phyloP scores from a whole-genome alignment of 2,329 filamentous ascomycete species.

The Colletotrichum australisinense region DNA sequence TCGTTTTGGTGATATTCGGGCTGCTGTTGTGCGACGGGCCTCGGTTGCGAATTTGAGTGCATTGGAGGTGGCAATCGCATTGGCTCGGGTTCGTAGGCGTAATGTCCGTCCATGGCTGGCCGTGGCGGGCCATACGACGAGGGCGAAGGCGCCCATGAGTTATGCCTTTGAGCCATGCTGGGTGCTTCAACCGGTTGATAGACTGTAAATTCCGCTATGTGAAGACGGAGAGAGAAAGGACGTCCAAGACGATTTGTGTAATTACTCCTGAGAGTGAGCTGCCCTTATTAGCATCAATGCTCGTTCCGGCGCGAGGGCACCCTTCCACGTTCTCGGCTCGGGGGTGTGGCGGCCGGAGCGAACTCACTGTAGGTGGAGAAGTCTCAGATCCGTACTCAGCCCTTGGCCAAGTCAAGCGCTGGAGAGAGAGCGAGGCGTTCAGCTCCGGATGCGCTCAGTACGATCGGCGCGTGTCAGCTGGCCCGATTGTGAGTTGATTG shows the following conservation, averaged over 20 bases:
- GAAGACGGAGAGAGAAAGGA: conserved; percentile 41
- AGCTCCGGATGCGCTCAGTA: conserved; percentile 28
- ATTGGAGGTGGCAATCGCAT: conserved; percentile 42
- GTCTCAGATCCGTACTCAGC: conserved; percentile 32
- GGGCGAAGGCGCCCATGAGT: conserved; percentile 42
- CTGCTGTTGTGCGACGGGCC: conserved; percentile 7
- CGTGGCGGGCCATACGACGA: conserved; percentile 42
- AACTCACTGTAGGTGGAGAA: conserved; percentile 26
- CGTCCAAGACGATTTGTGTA: background rate
- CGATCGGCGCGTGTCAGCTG: conserved; percentile 21
- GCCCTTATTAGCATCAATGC: conserved; percentile 24
- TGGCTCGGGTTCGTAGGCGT: conserved; percentile 41
- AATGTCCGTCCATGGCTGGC: conserved; percentile 39
- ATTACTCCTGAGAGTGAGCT: background rate
- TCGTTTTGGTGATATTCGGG: conserved; percentile 17
- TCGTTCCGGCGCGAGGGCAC: conserved; percentile 25
- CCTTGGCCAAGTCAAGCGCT: conserved; percentile 19
- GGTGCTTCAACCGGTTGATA: conserved; percentile 44
- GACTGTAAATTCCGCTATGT: conserved; percentile 41
- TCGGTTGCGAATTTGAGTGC: conserved; percentile 35
- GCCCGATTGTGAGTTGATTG: background rate
- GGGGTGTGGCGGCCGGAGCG: conserved; percentile 30
- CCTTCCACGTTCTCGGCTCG: conserved; percentile 31
- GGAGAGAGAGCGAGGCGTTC: background rate
- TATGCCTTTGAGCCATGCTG: conserved; percentile 49